phyloP scores from a whole-genome alignment of 2,329 filamentous ascomycete species.

The Metarhizium sp. region DNA sequence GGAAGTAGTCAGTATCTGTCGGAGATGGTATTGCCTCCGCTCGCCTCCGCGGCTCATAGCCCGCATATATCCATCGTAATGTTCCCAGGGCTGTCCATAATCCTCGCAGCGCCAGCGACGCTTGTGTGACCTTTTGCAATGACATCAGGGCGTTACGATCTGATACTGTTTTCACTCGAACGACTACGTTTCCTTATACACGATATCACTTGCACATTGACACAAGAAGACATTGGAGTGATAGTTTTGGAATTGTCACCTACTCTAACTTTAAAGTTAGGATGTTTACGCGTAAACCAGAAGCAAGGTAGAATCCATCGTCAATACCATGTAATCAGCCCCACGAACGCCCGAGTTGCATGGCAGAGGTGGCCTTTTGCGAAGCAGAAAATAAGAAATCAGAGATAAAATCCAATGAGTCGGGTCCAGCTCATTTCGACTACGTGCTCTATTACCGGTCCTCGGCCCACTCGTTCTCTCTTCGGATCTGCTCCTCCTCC shows the following conservation, averaged over 20 bases:
- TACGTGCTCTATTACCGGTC: slow-evolving; percentile 48
- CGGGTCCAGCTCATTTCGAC: background rate
- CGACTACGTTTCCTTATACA: no score
- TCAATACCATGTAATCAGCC: slow-evolving; percentile 5
- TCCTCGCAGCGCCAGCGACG: no score
- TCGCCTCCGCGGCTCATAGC: no score
- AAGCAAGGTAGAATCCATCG: slow-evolving; percentile 4
- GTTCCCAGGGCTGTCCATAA: no score
- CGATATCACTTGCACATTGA: background rate
- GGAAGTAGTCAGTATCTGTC: no score
- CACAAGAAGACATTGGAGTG: background rate
- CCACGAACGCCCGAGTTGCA: slow-evolving; percentile 13
- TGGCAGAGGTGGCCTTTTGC: background rate
- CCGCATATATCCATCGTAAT: no score
- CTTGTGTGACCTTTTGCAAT: no score
- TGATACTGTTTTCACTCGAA: no score
- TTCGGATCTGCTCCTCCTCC: slow-evolving; percentile 94
- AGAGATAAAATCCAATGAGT: background rate
- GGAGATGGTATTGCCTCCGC: no score
- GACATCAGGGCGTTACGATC: no score
- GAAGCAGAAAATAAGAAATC: background rate
- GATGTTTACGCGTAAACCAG: background rate
- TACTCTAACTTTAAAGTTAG: background rate
- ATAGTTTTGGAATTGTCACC: background rate
- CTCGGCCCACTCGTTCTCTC: slow-evolving; percentile 88